Evolutionary conservation across 805 yeast species (phyloP).

Genomic region (Kockiozyma suomiensis): DNA sequence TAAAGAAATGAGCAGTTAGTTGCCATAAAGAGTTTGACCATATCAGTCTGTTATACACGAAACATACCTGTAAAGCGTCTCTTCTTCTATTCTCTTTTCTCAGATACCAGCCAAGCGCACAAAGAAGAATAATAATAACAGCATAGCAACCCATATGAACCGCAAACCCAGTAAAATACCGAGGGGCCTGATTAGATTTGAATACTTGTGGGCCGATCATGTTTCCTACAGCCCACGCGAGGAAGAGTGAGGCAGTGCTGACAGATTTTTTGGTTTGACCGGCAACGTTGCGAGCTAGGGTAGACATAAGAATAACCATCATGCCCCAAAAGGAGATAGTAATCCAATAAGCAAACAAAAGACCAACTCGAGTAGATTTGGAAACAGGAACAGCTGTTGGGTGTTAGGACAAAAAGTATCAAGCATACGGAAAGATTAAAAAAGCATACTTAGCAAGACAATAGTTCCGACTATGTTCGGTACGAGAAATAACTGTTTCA

Average conservation of each 20-base stretch:
- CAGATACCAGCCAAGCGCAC: neutral
- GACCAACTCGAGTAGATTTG: conserved; percentile 24
- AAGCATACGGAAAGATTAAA: conserved; percentile 7
- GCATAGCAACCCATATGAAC: conserved; percentile 6
- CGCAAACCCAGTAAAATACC: neutral
- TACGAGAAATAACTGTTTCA: neutral
- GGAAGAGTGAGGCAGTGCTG: conserved; percentile 58
- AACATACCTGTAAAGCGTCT: neutral
- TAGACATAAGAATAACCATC: conserved; percentile 31
- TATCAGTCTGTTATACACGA: too few species aligned
- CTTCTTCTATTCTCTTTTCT: neutral
- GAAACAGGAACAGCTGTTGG: neutral
- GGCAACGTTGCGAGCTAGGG: conserved; percentile 52
- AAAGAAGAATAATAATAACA: neutral
- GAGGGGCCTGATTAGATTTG: conserved; percentile 54
- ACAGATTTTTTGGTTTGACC: conserved; percentile 75
- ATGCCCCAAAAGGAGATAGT: conserved; percentile 38
- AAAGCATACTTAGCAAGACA: neutral
- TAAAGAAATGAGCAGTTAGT: too few species aligned
- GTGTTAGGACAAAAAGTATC: conserved; percentile 3
- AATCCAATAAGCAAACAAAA: conserved; percentile 40
- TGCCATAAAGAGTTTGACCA: too few species aligned
- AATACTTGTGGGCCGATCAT: conserved; percentile 69
- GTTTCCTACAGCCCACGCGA: conserved; percentile 69
- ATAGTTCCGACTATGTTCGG: conserved; percentile 31